These are phyloP conservation scores for Paramecium sonneborni DNA, from an alignment of 73 alveolate species.

Conservation along the genomic window DNA sequence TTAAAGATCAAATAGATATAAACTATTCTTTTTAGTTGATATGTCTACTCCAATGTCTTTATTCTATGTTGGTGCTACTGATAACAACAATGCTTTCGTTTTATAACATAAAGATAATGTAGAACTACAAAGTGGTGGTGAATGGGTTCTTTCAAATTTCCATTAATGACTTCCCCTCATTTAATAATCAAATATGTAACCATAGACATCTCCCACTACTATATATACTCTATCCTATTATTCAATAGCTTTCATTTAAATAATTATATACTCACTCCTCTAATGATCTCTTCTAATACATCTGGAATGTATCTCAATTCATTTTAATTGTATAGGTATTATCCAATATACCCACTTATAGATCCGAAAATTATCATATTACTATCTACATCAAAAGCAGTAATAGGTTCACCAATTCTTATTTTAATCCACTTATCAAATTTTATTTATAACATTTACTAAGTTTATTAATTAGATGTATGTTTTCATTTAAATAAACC, in stretches of 20 bases:
- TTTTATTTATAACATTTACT: constrained; percentile 6
- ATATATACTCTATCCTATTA: not conserved
- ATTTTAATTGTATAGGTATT: not conserved
- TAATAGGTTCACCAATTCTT: constrained; percentile 66
- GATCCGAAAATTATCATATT: constrained; percentile 50
- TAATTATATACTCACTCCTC: not conserved
- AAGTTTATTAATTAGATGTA: not conserved
- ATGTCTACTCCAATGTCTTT: constrained; percentile 35
- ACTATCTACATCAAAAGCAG: constrained; percentile 48
- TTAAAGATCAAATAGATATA: constrained; percentile 29
- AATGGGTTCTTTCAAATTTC: constrained; percentile 54
- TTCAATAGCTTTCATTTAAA: no score
- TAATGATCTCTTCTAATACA: constrained; percentile 60
- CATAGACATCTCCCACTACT: not conserved
- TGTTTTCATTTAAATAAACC: no score
- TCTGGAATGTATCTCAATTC: constrained; percentile 63
- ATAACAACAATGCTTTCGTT: not conserved
- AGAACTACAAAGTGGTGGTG: constrained; percentile 37
- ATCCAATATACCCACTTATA: constrained; percentile 63
- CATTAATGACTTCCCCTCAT: no score
- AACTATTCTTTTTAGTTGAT: constrained; percentile 45
- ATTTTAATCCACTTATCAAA: constrained; percentile 62
- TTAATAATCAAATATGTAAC: not conserved
- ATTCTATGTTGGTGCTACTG: constrained; percentile 40
- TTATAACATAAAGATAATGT: constrained; percentile 4